Percentiles rank a stretch among this genome's conserved stretches.
These are phyloP conservation scores for Umbilicaria muhlenbergii DNA, from an alignment of 495 filamentous ascomycete genomes.

Conservation along the genomic window DNA sequence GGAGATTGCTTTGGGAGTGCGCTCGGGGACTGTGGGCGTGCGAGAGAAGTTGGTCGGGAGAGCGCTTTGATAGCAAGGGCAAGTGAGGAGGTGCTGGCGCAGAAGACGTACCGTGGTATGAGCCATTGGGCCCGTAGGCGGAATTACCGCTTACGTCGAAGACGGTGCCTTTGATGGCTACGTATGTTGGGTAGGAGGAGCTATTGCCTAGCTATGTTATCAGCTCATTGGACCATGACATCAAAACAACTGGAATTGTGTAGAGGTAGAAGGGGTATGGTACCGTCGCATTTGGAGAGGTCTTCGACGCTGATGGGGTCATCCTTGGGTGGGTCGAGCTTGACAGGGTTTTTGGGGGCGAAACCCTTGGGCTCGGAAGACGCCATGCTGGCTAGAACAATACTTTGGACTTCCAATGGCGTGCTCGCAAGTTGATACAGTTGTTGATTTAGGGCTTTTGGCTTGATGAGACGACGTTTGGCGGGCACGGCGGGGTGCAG, in stretches of 20 bases:
- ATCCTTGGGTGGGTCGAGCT: constrained; percentile 73
- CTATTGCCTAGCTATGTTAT: constrained; percentile 32
- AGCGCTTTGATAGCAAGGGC: neutral
- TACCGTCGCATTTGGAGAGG: constrained; percentile 72
- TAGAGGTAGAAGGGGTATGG: constrained; percentile 5
- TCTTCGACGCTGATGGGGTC: constrained; percentile 65
- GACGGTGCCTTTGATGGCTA: constrained; percentile 91
- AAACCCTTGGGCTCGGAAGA: constrained; percentile 47
- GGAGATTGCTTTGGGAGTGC: no score
- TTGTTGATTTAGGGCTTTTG: neutral
- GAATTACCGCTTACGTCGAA: constrained; percentile 86
- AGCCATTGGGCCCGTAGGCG: constrained; percentile 66
- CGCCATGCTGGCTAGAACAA: neutral
- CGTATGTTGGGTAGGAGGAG: constrained; percentile 57
- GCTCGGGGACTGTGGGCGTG: no score
- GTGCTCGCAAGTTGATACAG: neutral
- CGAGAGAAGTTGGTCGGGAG: no score
- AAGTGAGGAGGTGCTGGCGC: neutral
- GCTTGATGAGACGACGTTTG: neutral
- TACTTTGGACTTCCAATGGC: neutral
- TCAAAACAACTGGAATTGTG: neutral
- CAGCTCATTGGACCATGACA: neutral
- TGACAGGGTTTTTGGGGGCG: constrained; percentile 67
- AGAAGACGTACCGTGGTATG: constrained; percentile 57
- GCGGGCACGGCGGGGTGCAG: no score